These are phyloP conservation scores for Rhodamnia rubescens DNA, from an alignment of 345 rosid genomes.

Conservation along the genomic window DNA sequence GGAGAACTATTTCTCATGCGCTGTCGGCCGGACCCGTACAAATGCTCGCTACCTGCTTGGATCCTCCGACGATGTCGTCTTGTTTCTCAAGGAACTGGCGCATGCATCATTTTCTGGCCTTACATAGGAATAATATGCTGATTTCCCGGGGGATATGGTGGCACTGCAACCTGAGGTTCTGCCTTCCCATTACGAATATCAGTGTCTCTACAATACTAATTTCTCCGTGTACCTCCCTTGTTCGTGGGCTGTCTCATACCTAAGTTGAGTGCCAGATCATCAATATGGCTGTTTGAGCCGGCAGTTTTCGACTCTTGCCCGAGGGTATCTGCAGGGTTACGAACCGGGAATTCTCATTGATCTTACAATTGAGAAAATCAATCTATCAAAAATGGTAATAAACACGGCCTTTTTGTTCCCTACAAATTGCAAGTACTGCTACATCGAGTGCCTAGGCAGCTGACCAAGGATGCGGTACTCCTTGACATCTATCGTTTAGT, in stretches of 20 bases:
- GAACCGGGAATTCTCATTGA: background rate
- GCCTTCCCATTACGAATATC: background rate
- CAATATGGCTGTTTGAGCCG: background rate
- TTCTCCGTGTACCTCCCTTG: background rate
- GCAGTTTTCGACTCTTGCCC: background rate
- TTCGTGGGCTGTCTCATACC: background rate
- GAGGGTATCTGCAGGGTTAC: background rate
- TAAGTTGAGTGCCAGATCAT: background rate
- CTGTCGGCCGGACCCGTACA: constrained; percentile 81
- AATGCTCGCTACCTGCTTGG: constrained; percentile 62
- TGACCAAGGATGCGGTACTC: background rate
- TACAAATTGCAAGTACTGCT: background rate
- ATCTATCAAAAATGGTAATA: background rate
- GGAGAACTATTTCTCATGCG: constrained; percentile 92
- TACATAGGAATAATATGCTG: background rate
- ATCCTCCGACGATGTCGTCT: constrained; percentile 75
- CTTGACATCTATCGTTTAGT: background rate
- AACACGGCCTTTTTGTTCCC: background rate
- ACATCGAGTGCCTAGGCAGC: background rate
- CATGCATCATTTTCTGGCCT: background rate
- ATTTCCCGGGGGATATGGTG: background rate
- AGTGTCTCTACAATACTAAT: background rate
- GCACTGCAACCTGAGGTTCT: background rate
- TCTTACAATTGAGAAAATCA: background rate
- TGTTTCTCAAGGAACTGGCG: constrained; percentile 60